These are phyloP conservation scores for Sarocladium brachiariae DNA, from an alignment of 2,329 filamentous ascomycete genomes.

Conservation along the genomic window DNA sequence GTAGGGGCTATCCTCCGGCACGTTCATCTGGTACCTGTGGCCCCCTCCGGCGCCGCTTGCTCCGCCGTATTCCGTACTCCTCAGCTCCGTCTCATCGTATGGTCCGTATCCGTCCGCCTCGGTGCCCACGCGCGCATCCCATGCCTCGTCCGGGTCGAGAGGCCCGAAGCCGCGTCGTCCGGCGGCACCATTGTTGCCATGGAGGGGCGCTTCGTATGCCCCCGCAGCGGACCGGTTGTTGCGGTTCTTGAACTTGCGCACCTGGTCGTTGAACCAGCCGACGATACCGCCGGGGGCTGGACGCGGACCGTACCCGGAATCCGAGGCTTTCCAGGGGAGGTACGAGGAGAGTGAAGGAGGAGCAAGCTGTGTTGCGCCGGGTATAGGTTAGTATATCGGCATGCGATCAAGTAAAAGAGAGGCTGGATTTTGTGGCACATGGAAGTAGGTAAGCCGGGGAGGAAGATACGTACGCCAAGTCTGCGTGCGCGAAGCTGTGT, in stretches of 20 bases:
- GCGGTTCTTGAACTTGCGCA: slow-evolving; percentile 57
- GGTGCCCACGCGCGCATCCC: slow-evolving; percentile 72
- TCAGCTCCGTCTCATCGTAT: slow-evolving; percentile 71
- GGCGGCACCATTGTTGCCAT: slow-evolving; percentile 27
- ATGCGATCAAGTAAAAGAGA: not conserved
- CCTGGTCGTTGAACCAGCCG: slow-evolving; percentile 66
- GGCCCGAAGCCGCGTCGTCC: slow-evolving; percentile 55
- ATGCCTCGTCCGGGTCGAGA: slow-evolving; percentile 77
- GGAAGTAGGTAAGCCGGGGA: no score
- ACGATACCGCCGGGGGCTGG: slow-evolving; percentile 55
- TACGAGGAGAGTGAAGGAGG: slow-evolving; percentile 61
- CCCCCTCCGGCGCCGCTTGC: slow-evolving; percentile 27
- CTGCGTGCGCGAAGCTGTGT: slow-evolving; percentile 65
- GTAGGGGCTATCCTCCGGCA: slow-evolving; percentile 28
- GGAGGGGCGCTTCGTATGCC: slow-evolving; percentile 60
- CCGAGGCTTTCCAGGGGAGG: slow-evolving; percentile 59
- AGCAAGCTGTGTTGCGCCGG: slow-evolving; percentile 46
- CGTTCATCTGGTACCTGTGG: slow-evolving; percentile 42
- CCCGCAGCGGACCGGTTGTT: slow-evolving; percentile 61
- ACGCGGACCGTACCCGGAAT: slow-evolving; percentile 42
- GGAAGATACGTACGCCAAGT: slow-evolving; percentile 62
- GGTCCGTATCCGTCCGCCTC: slow-evolving; percentile 60
- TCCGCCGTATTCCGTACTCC: slow-evolving; percentile 28
- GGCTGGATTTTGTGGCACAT: no score
- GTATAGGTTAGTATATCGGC: not conserved